phyloP scores from a whole-genome alignment of 2,329 filamentous ascomycete genomes.

The Calycina marina region DNA sequence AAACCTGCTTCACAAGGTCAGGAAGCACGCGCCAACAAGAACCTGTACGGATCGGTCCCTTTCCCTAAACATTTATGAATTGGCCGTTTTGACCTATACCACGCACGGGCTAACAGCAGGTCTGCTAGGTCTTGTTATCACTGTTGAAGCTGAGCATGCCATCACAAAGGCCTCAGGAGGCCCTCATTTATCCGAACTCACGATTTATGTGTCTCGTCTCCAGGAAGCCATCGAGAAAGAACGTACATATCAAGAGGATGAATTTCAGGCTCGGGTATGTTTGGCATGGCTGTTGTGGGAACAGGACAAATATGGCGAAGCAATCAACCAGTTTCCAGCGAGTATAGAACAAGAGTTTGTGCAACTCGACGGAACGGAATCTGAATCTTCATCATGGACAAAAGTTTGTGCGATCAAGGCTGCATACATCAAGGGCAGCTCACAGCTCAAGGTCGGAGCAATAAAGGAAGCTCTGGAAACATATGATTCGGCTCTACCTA shows the following conservation, averaged over 20 bases:
- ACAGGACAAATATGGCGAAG: constrained; percentile 50
- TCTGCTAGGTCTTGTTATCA: constrained; percentile 47
- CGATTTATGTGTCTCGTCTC: constrained; percentile 26
- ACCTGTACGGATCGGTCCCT: constrained; percentile 49
- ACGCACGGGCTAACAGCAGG: too few species aligned
- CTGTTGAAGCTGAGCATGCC: constrained; percentile 54
- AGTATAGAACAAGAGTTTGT: constrained; percentile 42
- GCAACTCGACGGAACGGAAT: constrained; percentile 35
- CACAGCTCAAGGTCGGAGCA: constrained; percentile 34
- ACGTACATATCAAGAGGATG: constrained; percentile 36
- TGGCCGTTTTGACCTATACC: too few species aligned
- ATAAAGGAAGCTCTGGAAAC: constrained; percentile 46
- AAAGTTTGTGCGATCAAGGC: constrained; percentile 69
- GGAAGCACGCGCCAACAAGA: constrained; percentile 79
- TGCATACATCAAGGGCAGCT: constrained; percentile 60
- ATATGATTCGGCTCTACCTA: constrained; percentile 51
- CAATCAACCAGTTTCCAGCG: constrained; percentile 46
- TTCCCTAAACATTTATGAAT: too few species aligned
- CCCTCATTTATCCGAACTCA: constrained; percentile 13
- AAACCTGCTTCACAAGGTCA: constrained; percentile 82
- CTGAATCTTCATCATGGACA: constrained; percentile 55
- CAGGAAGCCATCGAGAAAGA: constrained; percentile 44
- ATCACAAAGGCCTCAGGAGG: constrained; percentile 37
- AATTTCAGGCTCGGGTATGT: constrained; percentile 69
- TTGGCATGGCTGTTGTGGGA: constrained; percentile 77